Evolutionary conservation across 1,284 basidiomycete genomes (phyloP).

Genomic region (Rhodotorula sp.): DNA sequence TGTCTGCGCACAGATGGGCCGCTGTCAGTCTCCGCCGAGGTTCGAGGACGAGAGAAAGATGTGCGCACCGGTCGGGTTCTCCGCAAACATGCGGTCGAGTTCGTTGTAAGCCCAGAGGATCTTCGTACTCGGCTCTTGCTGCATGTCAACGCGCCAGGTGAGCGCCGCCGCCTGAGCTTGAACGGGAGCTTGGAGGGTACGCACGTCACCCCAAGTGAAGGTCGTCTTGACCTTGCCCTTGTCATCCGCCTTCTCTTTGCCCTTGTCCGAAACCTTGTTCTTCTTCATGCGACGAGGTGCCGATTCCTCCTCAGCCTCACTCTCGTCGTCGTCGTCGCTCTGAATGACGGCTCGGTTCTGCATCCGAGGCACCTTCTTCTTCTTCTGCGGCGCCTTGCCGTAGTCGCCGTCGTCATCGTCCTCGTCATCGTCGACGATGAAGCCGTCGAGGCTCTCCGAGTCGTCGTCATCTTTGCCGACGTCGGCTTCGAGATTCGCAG

Average conservation of each 20-base stretch:
- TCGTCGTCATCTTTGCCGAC: constrained; percentile 32
- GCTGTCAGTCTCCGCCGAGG: no score
- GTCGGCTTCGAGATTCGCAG: constrained; percentile 56
- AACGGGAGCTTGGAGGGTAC: background rate
- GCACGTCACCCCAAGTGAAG: constrained; percentile 9
- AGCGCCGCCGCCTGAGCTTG: background rate
- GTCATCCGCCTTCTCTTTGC: constrained; percentile 14
- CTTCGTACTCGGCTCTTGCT: constrained; percentile 33
- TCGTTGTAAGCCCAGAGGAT: constrained; percentile 12
- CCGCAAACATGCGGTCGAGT: constrained; percentile 6
- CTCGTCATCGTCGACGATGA: constrained; percentile 28
- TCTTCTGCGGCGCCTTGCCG: constrained; percentile 62
- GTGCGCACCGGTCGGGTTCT: constrained; percentile 1
- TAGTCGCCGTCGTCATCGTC: constrained; percentile 30
- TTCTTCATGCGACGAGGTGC: background rate
- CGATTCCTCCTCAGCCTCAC: constrained; percentile 22
- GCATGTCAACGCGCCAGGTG: background rate
- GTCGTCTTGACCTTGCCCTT: constrained; percentile 21
- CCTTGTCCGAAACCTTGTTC: constrained; percentile 9
- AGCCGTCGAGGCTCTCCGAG: constrained; percentile 23
- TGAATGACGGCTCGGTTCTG: constrained; percentile 32
- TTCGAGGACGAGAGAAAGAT: background rate
- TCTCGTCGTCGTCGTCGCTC: constrained; percentile 28
- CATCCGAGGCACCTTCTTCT: constrained; percentile 15
- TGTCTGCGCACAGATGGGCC: constrained; percentile 50